Conservation (phyloP, 2,329 filamentous ascomycete species). For the Nakataea oryzae region DNA sequence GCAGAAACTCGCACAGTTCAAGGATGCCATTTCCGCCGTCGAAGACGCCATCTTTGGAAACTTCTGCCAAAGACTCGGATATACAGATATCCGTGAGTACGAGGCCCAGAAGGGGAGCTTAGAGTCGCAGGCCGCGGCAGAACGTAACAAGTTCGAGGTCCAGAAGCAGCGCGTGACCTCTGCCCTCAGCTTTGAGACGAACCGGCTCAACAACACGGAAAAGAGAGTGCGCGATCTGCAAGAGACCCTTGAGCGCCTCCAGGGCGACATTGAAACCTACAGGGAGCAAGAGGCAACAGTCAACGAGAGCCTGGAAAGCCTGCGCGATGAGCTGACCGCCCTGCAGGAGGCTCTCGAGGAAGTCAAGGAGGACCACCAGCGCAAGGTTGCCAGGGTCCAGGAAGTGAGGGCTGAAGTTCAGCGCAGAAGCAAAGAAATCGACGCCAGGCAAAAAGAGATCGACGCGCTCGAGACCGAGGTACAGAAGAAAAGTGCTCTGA, state of each 20-base stretch:
- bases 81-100: constrained; percentile 82
- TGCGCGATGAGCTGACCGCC: constrained; percentile 67
- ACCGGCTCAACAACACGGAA: constrained; percentile 45
- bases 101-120: constrained; percentile 86
- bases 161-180: constrained; percentile 68
- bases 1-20: constrained; percentile 39
- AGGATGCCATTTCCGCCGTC: constrained; percentile 60
- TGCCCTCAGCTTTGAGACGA: constrained; percentile 46
- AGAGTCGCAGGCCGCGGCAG: constrained; percentile 81
- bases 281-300: constrained; percentile 64
- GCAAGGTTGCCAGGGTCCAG: constrained; percentile 66
- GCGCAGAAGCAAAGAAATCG: constrained; percentile 76
- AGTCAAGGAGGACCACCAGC: constrained; percentile 54
- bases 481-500: constrained; percentile 72
- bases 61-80: constrained; percentile 83
- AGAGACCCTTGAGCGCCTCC: constrained; percentile 53
- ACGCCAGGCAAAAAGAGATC: constrained; percentile 61
- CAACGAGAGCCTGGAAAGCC: constrained; percentile 59
- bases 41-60: constrained; percentile 79
- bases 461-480: constrained; percentile 72
- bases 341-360: constrained; percentile 63
- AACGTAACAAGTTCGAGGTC: constrained; percentile 75
- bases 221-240: constrained; percentile 60
- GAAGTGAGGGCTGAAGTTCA: constrained; percentile 71
- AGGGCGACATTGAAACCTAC: constrained; percentile 59